Conservation (phyloP, 2,329 filamentous ascomycete genomes). For the Eutypella sp. region DNA sequence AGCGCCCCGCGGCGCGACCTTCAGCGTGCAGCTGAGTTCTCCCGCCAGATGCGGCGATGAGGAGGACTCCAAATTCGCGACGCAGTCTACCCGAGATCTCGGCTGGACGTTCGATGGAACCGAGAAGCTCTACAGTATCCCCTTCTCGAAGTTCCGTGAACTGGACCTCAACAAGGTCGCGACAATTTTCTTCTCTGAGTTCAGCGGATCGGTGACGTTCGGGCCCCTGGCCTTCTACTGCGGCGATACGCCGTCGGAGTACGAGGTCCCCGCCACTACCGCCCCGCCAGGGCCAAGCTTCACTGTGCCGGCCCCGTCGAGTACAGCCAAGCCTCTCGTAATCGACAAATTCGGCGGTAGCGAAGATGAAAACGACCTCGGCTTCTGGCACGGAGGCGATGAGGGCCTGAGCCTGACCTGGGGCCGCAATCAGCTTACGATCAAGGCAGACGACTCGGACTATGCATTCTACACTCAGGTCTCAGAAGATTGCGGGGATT, state of each 20-base stretch:
- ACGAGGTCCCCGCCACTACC: slow-evolving; percentile 38
- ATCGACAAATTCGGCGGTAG: slow-evolving; percentile 59
- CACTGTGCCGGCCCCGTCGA: slow-evolving; percentile 45
- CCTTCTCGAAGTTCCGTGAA: slow-evolving; percentile 46
- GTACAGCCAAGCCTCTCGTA: slow-evolving; percentile 44
- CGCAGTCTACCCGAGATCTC: slow-evolving; percentile 41
- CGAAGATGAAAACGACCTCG: slow-evolving; percentile 50
- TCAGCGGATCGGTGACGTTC: slow-evolving; percentile 43
- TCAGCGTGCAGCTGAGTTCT: slow-evolving; percentile 48
- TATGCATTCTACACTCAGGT: slow-evolving; percentile 58
- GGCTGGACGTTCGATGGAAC: slow-evolving; percentile 57
- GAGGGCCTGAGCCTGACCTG: slow-evolving; percentile 52
- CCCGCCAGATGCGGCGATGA: slow-evolving; percentile 38
- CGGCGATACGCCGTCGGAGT: slow-evolving; percentile 44
- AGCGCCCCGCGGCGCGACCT: slow-evolving; percentile 44
- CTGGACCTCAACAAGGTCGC: slow-evolving; percentile 48
- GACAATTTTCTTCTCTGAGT: slow-evolving; percentile 44
- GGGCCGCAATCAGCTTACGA: slow-evolving; percentile 45
- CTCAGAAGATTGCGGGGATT: slow-evolving; percentile 49
- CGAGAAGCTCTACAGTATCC: slow-evolving; percentile 54
- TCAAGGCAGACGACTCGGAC: slow-evolving; percentile 56
- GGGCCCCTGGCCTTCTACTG: slow-evolving; percentile 57
- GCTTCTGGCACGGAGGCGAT: slow-evolving; percentile 62
- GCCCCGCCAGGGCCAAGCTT: slow-evolving; percentile 36
- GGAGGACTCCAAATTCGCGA: slow-evolving; percentile 28